A percentile compares a stretch with the other conserved stretches of the same genome.
Conservation (phyloP, 2,329 filamentous ascomycete species). For the Nigrospora sphaerica region DNA sequence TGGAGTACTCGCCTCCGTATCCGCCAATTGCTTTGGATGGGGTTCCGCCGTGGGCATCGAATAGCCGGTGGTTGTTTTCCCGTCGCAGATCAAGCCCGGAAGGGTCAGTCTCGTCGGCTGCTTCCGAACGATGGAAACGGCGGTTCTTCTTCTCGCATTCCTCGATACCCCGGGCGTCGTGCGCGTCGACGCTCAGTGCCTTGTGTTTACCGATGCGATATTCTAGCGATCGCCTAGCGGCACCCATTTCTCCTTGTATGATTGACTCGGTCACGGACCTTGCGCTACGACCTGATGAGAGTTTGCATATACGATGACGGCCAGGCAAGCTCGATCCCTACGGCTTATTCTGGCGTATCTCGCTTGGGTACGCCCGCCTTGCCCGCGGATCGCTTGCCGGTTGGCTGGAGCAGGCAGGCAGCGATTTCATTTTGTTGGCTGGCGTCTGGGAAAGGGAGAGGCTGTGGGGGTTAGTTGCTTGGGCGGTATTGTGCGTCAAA, state of each 20-base stretch:
- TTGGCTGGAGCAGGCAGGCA: conserved; percentile 3
- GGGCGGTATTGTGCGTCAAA: too few species aligned
- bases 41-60: not conserved
- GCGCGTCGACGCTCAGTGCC: not conserved
- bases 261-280: conserved; percentile 10
- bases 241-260: conserved; percentile 3
- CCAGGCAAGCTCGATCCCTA: conserved; percentile 6
- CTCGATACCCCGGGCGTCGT: not conserved
- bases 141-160: not conserved
- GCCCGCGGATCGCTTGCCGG: not conserved
- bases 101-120: not conserved
- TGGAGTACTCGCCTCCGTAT: conserved; percentile 6
- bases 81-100: not conserved
- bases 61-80: not conserved
- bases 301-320: conserved; percentile 8
- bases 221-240: not conserved
- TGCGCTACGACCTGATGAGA: conserved; percentile 12
- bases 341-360: conserved; percentile 9
- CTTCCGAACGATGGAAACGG: not conserved
- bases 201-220: not conserved
- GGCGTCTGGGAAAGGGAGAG: too few species aligned
- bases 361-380: not conserved
- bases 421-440: not conserved
- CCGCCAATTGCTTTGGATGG: not conserved
- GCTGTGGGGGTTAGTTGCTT: too few species aligned